A percentile compares a stretch with the other conserved stretches of the same genome.
Evolutionary conservation across 768 basidiomycete species (phyloP).

Genomic region (Trametes coccinea): DNA sequence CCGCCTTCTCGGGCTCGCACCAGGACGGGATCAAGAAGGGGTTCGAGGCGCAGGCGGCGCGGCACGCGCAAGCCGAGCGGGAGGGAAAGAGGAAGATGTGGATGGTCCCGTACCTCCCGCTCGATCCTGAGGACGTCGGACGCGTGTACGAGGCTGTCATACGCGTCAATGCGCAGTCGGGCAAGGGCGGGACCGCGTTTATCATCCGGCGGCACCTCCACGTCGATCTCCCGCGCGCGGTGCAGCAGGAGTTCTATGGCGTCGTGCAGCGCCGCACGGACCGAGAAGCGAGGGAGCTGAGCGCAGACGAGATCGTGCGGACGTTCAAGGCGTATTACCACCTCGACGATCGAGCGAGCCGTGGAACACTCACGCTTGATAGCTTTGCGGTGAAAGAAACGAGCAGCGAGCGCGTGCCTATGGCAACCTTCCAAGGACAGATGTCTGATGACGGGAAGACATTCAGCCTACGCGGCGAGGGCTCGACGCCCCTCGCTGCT

Average conservation of each 20-base stretch:
- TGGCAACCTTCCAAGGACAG: constrained; percentile 60
- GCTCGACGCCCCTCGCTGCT: constrained; percentile 93
- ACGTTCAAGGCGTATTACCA: constrained; percentile 51
- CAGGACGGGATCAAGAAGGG: constrained; percentile 99
- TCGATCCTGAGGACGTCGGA: constrained; percentile 95
- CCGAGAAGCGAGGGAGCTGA: constrained; percentile 93
- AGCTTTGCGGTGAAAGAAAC: too few relatives aligned
- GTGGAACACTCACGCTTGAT: too few relatives aligned
- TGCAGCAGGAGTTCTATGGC: constrained; percentile 95
- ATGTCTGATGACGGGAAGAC: constrained; percentile 64
- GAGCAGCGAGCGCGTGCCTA: constrained; percentile 3
- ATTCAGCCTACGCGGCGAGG: constrained; percentile 65
- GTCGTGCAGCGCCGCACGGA: constrained; percentile 90
- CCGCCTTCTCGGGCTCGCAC: constrained; percentile 99
- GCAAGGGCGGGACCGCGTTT: constrained; percentile 97
- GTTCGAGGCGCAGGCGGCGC: constrained; percentile 76
- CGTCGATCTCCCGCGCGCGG: constrained; percentile 92
- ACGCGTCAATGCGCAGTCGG: constrained; percentile 98
- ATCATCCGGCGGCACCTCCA: constrained; percentile 89
- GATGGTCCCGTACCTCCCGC: constrained; percentile 94
- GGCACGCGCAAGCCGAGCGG: constrained; percentile 60
- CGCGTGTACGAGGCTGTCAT: constrained; percentile 98
- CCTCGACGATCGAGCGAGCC: constrained; percentile 35
- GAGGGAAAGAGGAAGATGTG: constrained; percentile 66
- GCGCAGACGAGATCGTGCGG: constrained; percentile 77